Percentiles rank a stretch among this genome's conserved stretches.
Evolutionary conservation across 805 yeast species (phyloP).

Genomic region (Teunomyces pallodes): DNA sequence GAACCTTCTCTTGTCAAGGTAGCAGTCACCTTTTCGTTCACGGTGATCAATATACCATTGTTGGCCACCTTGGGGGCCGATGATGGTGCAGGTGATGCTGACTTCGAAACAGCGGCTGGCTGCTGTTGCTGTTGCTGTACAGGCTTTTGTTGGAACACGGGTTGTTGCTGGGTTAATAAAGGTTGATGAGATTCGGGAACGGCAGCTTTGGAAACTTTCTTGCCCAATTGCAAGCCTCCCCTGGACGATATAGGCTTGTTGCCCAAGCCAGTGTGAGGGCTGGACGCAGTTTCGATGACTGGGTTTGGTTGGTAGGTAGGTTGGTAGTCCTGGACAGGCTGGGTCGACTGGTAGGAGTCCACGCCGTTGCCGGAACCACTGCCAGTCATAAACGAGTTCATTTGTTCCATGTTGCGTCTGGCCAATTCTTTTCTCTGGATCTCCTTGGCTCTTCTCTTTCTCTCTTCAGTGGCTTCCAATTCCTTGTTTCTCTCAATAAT

Average conservation of each 20-base stretch:
- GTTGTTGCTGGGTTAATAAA: slow-evolving; percentile 30
- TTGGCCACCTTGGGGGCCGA: slow-evolving; percentile 39
- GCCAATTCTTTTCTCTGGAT: slow-evolving; percentile 78
- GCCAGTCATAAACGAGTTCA: slow-evolving; percentile 16
- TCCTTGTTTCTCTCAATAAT: slow-evolving; percentile 96
- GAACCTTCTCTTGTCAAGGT: slow-evolving; percentile 83
- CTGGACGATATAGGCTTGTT: slow-evolving; percentile 35
- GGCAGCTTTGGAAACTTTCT: slow-evolving; percentile 36
- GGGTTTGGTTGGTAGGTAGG: slow-evolving; percentile 30
- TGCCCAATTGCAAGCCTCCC: slow-evolving; percentile 81
- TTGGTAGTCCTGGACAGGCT: slow-evolving; percentile 21
- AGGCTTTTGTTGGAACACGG: slow-evolving; percentile 31
- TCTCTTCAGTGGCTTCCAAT: slow-evolving; percentile 93
- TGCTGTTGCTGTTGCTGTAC: slow-evolving; percentile 12
- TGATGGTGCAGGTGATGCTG: slow-evolving; percentile 21
- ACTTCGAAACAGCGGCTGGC: slow-evolving; percentile 18
- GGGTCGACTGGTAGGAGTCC: slow-evolving; percentile 12
- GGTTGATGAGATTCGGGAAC: slow-evolving; percentile 25
- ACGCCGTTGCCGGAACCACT: slow-evolving; percentile 19
- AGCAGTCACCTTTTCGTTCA: slow-evolving; percentile 76
- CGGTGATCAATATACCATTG: slow-evolving; percentile 75
- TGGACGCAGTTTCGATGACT: slow-evolving; percentile 19
- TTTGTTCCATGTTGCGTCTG: slow-evolving; percentile 54
- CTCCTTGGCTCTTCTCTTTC: slow-evolving; percentile 92
- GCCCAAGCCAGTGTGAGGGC: slow-evolving; percentile 11